phyloP scores from a whole-genome alignment of 73 alveolate genomes.

The Durusdinium trenchii region DNA sequence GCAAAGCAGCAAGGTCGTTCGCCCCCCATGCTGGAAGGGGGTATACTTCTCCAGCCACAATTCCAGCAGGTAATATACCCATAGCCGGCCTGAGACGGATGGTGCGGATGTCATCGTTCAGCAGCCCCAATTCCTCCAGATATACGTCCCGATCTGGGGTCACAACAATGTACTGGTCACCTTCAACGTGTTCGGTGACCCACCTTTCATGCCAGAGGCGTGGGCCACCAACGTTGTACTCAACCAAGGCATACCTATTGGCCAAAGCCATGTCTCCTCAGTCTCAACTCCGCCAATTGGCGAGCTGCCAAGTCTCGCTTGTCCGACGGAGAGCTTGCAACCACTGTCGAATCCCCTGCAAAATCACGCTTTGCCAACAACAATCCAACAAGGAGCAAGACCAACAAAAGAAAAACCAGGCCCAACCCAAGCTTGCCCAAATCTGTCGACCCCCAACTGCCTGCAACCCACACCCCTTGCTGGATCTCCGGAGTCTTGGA shows the following conservation, averaged over 20 bases:
- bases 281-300: neutral
- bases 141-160: neutral
- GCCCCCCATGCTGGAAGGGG: neutral
- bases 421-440: too few relatives aligned
- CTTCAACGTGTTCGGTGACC: neutral
- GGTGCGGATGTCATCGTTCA: neutral
- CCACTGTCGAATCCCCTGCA: too few relatives aligned
- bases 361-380: too few relatives aligned
- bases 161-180: neutral
- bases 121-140: neutral
- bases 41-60: neutral
- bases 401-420: too few relatives aligned
- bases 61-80: neutral
- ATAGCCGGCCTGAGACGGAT: neutral
- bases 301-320: neutral
- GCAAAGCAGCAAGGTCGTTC: neutral
- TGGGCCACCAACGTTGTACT: conserved; percentile 32
- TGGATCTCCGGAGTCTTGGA: too few relatives aligned
- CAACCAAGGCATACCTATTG: neutral
- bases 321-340: too few relatives aligned
- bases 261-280: neutral
- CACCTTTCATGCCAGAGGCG: neutral
- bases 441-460: too few relatives aligned
- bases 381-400: too few relatives aligned
- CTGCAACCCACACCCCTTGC: too few relatives aligned